Base-by-base conservation (phyloP, 352 stramenopile species). In the Pythium insidiosum region DNA sequence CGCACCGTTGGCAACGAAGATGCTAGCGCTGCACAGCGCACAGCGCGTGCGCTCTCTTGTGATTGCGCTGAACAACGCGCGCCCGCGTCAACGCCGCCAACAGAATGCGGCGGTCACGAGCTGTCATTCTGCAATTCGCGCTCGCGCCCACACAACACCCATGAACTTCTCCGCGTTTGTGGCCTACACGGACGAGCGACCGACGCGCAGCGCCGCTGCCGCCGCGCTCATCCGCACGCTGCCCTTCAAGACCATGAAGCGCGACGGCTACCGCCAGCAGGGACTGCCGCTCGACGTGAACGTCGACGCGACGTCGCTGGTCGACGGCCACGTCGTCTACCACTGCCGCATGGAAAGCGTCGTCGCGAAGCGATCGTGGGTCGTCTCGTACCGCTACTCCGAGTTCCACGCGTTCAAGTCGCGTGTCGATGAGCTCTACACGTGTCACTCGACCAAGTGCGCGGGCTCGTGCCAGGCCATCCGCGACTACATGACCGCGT, bases 391-490 rank as follows among this genome's bases (percentile, higher is more conserved):
- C 49, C 71, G 69, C 9, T 81, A 77, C 55, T 83, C 69, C 22
- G 71, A 84, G 58, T 81, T 87, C 33, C 49, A 60, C 34, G 59
- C 58, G 5, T 78, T 87, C 50, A 71, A 68, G 19, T 46, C 33
- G 42, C 60, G 71, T 21, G 31, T 87, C 36, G 56, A 75, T 15
- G 57, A 83, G 11, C 29, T 64, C 22, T 68, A 63, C 62, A 87
- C 74, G 21, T 87, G 74, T 34, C 53, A 68, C 38, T 62, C 58
- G 35, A 18, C 26, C 43, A 79, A 81, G 55, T 87, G 74, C 42
- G 65, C 42, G 6, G 74, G 74, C 20, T 84, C 74, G 35, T 87
- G 74, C 39, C 59, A 84, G 46, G 74, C 74, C 35, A 78, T 87
- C 36, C 71, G 71, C 26, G 71, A 87, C 49, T 83, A 71, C 53